Evolutionary conservation across 1,284 basidiomycete genomes (phyloP).

Genomic region (Trichosporon sp.): DNA sequence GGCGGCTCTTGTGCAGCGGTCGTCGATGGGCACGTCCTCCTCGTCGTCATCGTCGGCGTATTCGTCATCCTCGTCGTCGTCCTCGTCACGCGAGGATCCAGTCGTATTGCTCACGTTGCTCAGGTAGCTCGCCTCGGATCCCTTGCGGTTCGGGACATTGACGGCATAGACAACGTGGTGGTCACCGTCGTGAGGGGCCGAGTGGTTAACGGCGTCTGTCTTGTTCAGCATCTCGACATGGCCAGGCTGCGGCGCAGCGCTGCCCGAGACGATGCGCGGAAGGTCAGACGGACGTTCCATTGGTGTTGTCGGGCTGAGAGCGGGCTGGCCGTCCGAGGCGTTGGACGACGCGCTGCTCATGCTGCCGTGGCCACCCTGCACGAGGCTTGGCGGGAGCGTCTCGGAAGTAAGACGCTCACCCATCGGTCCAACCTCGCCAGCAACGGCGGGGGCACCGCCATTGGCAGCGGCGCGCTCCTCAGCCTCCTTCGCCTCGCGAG

Average conservation of each 20-base stretch:
- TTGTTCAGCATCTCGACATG: background rate
- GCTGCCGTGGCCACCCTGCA: conserved; percentile 21
- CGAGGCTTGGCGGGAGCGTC: background rate
- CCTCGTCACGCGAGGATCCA: conserved; percentile 40
- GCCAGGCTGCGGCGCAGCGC: conserved; percentile 20
- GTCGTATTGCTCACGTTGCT: conserved; percentile 21
- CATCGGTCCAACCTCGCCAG: conserved; percentile 5
- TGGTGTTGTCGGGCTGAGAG: conserved; percentile 24
- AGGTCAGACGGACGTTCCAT: conserved; percentile 26
- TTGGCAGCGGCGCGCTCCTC: conserved; percentile 20
- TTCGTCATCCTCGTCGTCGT: conserved; percentile 43
- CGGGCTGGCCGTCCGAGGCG: conserved; percentile 15
- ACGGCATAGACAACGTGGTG: conserved; percentile 30
- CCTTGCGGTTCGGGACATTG: conserved; percentile 27
- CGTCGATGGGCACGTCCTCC: conserved; percentile 35
- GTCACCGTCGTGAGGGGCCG: conserved; percentile 20
- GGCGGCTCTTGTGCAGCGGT: conserved; percentile 15
- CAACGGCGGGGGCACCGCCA: conserved; percentile 17
- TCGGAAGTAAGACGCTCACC: conserved; percentile 15
- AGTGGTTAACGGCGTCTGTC: background rate
- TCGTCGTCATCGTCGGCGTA: conserved; percentile 51
- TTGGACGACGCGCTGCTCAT: conserved; percentile 20
- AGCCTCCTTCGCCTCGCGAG: conserved; percentile 37
- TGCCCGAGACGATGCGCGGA: conserved; percentile 6
- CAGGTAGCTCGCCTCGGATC: conserved; percentile 18